Evolutionary conservation across 2,329 filamentous ascomycete genomes (phyloP), one percentile per base, ranked within the genome.

Genomic region (Sporothrix luriei): DNA sequence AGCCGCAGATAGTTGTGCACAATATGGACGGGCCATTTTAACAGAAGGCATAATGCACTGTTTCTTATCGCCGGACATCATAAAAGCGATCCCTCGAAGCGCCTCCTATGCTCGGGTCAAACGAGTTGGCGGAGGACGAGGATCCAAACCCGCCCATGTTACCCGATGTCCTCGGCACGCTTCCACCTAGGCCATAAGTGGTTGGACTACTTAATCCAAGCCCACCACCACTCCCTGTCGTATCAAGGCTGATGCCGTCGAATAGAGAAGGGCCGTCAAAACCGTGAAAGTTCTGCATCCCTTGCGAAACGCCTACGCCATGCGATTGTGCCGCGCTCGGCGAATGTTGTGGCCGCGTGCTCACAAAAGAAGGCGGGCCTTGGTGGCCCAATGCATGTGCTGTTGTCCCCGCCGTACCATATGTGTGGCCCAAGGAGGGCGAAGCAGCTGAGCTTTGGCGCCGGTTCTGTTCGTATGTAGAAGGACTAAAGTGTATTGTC

Each of bases 201-300:
- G 70, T 49, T 2, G 75, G 33, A 38, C 51, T 68, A 33, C 72
- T 73, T 9, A 78, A 68, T 1, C 74, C 74, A 57, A 78, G 70
- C 2, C 73, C 69, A 4, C 74, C 72, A 66, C 73, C 55, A 72
- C 73, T 73, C 65, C 72, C n/a, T 72, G 75, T 54, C 33, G 72
- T 68, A 57, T 79, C 78, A 2, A 79, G 71, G 38, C 71, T 70
- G 11, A 78, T 75, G 62, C 76, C 75, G 46, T 79, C 78, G 29
- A 74, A 73, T 9, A 74, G 16, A 0, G 70, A 69, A 1, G 71
- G 65, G 46, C 68, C 70, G 33, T 75, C 73, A 51, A 76, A 76
- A 16, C 69, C 70, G 40, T 73, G 72, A 40, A 76, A 76, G 24
- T 57, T 43, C n/a, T 73, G 71, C 24, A 76, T 71, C 21, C 65